Conservation (phyloP, 148 eudicot genomes). For the Camellia lanceoleosa region DNA sequence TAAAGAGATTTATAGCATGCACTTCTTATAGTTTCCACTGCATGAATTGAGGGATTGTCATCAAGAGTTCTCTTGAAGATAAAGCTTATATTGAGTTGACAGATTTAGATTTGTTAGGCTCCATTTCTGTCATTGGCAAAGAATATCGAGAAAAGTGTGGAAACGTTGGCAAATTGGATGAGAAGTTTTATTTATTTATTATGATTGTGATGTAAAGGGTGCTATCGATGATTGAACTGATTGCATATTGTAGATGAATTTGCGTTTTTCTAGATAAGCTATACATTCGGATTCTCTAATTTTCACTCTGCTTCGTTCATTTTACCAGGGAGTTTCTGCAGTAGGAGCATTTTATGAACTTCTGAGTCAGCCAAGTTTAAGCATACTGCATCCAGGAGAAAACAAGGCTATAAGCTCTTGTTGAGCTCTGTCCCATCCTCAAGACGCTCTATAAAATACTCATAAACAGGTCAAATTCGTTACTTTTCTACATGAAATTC, state of each 20-base stretch:
- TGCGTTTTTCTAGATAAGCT: not conserved
- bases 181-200: not conserved
- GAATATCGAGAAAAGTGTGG: not conserved
- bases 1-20: not conserved
- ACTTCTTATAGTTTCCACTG: not conserved
- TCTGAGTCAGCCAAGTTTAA: conserved; percentile 79
- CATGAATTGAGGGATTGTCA: not conserved
- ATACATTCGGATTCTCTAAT: not conserved
- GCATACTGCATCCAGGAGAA: conserved; percentile 64
- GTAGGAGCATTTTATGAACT: conserved; percentile 89
- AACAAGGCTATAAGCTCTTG: conserved; percentile 85
- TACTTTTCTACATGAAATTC: not conserved
- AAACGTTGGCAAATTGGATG: not conserved
- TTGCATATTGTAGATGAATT: not conserved
- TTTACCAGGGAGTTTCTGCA: conserved; percentile 81
- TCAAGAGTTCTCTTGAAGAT: too few species aligned
- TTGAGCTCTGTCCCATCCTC: conserved; percentile 86
- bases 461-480: conserved; percentile 56
- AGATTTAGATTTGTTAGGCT: not conserved
- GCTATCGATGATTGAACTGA: not conserved
- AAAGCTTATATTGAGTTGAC: not conserved
- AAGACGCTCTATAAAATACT: conserved; percentile 78
- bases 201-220: not conserved
- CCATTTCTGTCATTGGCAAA: not conserved
- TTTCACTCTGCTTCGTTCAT: conserved; percentile 1